Percentiles rank a stretch among this genome's conserved stretches.
Evolutionary conservation across 768 basidiomycete species (phyloP).

Genomic region (Phaffia australis): DNA sequence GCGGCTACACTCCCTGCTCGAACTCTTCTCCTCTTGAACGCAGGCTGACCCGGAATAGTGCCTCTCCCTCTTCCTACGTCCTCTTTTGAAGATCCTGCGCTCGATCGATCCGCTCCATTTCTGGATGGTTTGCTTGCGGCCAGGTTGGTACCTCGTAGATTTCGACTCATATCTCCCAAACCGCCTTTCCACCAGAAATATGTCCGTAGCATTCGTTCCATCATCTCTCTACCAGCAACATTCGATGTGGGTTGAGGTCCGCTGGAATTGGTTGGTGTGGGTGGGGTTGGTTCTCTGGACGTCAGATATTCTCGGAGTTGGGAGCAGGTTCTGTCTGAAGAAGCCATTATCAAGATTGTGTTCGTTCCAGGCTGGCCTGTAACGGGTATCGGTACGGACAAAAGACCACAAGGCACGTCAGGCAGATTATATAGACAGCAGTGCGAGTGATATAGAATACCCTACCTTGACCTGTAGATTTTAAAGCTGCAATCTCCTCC

Average conservation of each 20-base stretch:
- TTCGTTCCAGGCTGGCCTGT: constrained; percentile 51
- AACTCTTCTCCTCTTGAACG: constrained; percentile 53
- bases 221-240: constrained; percentile 58
- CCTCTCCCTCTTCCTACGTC: background rate
- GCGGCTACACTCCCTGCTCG: constrained; percentile 49
- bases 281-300: constrained; percentile 27
- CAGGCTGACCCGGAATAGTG: constrained; percentile 25
- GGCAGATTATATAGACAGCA: background rate
- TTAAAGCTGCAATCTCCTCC: constrained; percentile 46
- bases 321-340: constrained; percentile 61
- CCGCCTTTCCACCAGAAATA: constrained; percentile 75
- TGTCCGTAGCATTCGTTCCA: constrained; percentile 58
- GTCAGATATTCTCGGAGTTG: constrained; percentile 71
- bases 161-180: constrained; percentile 31
- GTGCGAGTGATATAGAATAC: background rate
- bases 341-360: constrained; percentile 76
- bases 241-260: background rate
- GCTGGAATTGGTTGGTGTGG: background rate
- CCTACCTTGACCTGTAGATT: constrained; percentile 3
- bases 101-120: background rate
- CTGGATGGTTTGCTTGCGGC: background rate
- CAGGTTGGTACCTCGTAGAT: constrained; percentile 2
- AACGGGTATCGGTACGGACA: background rate
- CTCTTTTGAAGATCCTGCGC: background rate
- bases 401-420: background rate